These are phyloP conservation scores for Agastache rugosa DNA, from an alignment of 257 asterid genomes.

Conservation along the genomic window DNA sequence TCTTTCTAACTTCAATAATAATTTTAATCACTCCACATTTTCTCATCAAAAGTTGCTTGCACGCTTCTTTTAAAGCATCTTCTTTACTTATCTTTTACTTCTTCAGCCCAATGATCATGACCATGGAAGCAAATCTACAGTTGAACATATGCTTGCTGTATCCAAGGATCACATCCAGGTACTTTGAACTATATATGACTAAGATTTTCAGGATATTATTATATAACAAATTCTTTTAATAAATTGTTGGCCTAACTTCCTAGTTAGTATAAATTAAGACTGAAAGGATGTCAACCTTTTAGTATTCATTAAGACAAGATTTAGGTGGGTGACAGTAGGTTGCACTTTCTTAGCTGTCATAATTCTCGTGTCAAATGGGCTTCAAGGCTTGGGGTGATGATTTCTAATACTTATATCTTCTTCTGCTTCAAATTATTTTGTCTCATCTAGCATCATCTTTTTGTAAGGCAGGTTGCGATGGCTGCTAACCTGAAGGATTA, in stretches of 20 bases:
- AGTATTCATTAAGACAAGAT: neutral
- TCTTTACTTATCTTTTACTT: conserved; percentile 24
- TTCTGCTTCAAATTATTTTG: neutral
- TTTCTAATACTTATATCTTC: neutral
- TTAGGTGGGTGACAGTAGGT: neutral
- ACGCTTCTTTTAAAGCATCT: neutral
- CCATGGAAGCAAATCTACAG: conserved; percentile 62
- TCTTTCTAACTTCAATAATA: neutral
- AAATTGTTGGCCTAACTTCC: neutral
- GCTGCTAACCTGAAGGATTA: conserved; percentile 85
- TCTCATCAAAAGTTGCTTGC: conserved; percentile 3
- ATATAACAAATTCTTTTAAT: neutral
- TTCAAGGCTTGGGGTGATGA: neutral
- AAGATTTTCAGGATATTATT: neutral
- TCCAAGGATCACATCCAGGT: conserved; percentile 95
- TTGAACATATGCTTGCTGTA: conserved; percentile 65
- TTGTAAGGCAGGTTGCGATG: conserved; percentile 70
- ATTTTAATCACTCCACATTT: neutral
- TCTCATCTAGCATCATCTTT: conserved; percentile 2
- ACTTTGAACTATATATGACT: neutral
- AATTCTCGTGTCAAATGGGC: neutral
- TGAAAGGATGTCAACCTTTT: neutral
- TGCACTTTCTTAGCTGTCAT: conserved; percentile 5
- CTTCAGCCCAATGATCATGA: conserved; percentile 86
- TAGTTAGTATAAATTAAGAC: neutral